Evolutionary conservation across 345 rosid species (phyloP).

Genomic region (Erucastrum elatum): DNA sequence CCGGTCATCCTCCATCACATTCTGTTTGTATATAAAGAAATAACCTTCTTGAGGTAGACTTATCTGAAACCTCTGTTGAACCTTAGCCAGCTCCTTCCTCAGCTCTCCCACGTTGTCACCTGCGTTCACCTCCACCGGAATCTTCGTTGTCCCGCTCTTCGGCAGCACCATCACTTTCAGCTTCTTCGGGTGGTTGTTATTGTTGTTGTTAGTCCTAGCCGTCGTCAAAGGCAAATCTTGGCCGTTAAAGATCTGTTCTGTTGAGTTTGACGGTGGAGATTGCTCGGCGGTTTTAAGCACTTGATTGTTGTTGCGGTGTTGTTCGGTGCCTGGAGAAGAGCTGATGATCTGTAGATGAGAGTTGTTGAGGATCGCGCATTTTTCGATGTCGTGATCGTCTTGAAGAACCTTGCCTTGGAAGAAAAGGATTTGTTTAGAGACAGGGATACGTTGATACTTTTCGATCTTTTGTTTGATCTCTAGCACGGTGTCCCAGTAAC

Average conservation of each 20-base stretch:
- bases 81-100: conserved; percentile 63
- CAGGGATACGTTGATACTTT: conserved; percentile 63
- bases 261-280: neutral
- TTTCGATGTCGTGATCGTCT: conserved; percentile 61
- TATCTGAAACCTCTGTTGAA: conserved; percentile 52
- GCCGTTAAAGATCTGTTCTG: neutral
- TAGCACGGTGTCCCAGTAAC: conserved; percentile 68
- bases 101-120: conserved; percentile 67
- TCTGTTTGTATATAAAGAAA: conserved; percentile 69
- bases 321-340: neutral
- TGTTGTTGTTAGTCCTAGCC: conserved; percentile 1
- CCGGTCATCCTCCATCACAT: conserved; percentile 79
- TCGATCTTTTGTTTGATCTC: conserved; percentile 78
- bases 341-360: conserved; percentile 48
- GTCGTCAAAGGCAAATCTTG: neutral
- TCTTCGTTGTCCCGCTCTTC: conserved; percentile 52
- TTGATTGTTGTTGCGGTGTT: neutral
- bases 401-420: conserved; percentile 62
- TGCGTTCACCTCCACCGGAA: conserved; percentile 65
- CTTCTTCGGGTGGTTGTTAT: conserved; percentile 43
- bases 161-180: conserved; percentile 65
- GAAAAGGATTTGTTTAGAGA: conserved; percentile 55
- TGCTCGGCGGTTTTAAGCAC: neutral
- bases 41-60: conserved; percentile 75
- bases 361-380: conserved; percentile 57